Conservation (phyloP, 208 protist genomes). For the Leishmania aethiopica region DNA sequence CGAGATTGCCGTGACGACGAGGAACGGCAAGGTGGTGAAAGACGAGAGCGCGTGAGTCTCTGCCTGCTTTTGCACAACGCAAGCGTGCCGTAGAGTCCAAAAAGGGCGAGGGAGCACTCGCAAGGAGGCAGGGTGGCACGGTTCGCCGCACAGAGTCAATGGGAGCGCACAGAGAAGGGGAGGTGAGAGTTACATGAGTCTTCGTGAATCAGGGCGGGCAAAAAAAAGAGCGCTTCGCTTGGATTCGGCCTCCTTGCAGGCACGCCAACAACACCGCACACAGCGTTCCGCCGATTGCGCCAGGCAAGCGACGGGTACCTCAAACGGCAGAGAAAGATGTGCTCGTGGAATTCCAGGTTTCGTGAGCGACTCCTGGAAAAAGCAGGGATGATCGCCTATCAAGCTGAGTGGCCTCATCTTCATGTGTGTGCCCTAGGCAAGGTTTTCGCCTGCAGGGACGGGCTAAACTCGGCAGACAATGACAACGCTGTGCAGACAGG, state of each 20-base stretch:
- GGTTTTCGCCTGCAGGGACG: no score
- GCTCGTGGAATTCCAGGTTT: not conserved
- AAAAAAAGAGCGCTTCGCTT: not conserved
- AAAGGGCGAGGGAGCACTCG: not conserved
- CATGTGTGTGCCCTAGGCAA: not conserved
- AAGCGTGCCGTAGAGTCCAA: not conserved
- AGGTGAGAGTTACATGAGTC: not conserved
- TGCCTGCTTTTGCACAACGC: not conserved
- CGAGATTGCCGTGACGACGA: not conserved
- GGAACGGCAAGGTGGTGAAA: not conserved
- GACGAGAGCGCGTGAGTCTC: not conserved
- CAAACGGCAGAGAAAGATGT: not conserved
- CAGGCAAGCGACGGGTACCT: not conserved
- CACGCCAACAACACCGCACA: not conserved
- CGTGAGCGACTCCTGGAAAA: not conserved
- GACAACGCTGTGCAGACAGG: no score
- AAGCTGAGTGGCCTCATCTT: not conserved
- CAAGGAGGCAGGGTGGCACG: no score
- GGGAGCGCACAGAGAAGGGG: not conserved
- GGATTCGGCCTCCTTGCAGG: not conserved
- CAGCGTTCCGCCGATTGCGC: not conserved
- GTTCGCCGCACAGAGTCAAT: not conserved
- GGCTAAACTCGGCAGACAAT: no score
- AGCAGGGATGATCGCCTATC: not conserved
- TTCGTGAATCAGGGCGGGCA: not conserved